Evolutionary conservation across 2,329 filamentous ascomycete genomes (phyloP), one percentile per base, ranked within the genome.

Genomic region (Fusarium sp.): DNA sequence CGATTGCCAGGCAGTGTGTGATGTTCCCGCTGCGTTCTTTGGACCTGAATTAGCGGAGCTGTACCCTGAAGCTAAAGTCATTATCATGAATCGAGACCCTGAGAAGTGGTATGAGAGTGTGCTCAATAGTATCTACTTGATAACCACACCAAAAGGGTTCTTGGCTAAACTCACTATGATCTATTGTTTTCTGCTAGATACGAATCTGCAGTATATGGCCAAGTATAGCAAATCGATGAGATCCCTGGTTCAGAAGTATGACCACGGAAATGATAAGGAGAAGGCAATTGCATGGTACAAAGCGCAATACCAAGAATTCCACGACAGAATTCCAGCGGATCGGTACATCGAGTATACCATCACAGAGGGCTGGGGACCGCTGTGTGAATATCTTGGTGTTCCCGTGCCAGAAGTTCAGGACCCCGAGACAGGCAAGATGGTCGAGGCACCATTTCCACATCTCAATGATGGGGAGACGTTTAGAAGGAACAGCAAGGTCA

Each of bases 1-100:
- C 51, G 76, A 82, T 31, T 85, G 81, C 73, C 85, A 89, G n/a
- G 86, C 85, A 28, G 89, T 87, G 14, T 85, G 86, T 63, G 88
- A 88, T 52, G 79, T 90, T 22, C 90, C 91, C 4, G 82, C 90
- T 2, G 83, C 88, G 42, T 91, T 90, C 75, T 82, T 84, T 74
- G 80, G 80, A 55, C 65, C 78, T 59, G 82, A 84, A 57, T 77
- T 84, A 17, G 82, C 83, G 36, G 78, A 76, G 36, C 47, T 72
- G 14, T 81, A 81, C 55, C 77, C 77, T 10, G 81, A 83, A 18
- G 83, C 83, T 56, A 84, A 83, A 66, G 78, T 83, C 48, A 69
- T 84, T 64, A 81, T 84, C 55, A 76, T 84, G 48, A 83, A 81
- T 74, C 82, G 83, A 57, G 83, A 84, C 54, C 77, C 80, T n/a